Evolutionary conservation across 805 yeast genomes (phyloP).

Genomic region (Ogataea pignaliae): DNA sequence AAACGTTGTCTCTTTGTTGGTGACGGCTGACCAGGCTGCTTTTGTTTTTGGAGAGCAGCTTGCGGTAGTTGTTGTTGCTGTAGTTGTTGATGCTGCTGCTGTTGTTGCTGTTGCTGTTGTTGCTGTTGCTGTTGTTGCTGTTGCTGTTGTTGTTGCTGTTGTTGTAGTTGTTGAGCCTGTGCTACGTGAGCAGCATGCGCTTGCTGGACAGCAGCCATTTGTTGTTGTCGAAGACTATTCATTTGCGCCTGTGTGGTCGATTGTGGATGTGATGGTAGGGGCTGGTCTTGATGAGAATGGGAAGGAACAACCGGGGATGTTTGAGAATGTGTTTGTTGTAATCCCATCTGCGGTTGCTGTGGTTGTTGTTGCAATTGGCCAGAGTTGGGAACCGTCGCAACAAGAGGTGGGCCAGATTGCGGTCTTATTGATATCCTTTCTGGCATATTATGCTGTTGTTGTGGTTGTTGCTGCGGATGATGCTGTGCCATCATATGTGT

Average conservation of each 20-base stretch:
- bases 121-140: conserved; percentile 18
- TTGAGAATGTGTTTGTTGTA: not conserved
- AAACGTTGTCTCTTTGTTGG: conserved; percentile 25
- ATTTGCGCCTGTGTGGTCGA: conserved; percentile 24
- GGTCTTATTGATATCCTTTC: not conserved
- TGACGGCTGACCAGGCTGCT: conserved; percentile 9
- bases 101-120: conserved; percentile 16
- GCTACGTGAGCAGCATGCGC: conserved; percentile 20
- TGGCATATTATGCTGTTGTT: not conserved
- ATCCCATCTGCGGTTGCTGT: conserved; percentile 4
- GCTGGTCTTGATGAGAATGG: conserved; percentile 17
- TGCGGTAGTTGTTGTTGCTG: conserved; percentile 26
- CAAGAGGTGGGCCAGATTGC: conserved; percentile 1
- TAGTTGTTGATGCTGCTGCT: conserved; percentile 6
- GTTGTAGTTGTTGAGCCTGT: conserved; percentile 1
- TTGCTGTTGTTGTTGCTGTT: conserved; percentile 20
- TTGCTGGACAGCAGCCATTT: conserved; percentile 22
- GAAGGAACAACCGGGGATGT: conserved; percentile 8
- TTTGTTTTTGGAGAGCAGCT: conserved; percentile 27
- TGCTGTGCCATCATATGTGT: not conserved
- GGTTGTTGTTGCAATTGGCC: conserved; percentile 10
- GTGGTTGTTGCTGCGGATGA: conserved; percentile 1
- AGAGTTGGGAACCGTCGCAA: conserved; percentile 1
- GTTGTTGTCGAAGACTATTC: conserved; percentile 24
- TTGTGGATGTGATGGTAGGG: not conserved